phyloP scores from a whole-genome alignment of 2,329 filamentous ascomycete species.

The Microsporum canis region DNA sequence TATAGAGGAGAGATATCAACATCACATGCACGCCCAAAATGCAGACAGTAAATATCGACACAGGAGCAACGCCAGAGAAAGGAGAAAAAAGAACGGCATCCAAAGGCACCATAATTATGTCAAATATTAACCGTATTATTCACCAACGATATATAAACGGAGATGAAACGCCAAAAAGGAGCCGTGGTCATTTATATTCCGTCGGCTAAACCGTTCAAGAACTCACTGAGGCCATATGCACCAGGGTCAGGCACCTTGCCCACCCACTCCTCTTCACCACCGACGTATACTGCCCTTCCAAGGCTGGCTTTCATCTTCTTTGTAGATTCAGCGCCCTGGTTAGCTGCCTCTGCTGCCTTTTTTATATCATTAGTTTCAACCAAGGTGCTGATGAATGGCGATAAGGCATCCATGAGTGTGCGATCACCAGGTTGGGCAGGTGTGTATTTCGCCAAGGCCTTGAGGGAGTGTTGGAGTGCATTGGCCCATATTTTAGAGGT shows the following conservation, averaged over 20 bases:
- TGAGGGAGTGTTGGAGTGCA: constrained; percentile 60
- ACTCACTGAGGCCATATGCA: constrained; percentile 67
- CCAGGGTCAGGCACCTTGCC: constrained; percentile 63
- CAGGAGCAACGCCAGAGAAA: background rate
- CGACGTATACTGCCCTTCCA: constrained; percentile 73
- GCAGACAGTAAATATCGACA: background rate
- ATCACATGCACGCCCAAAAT: background rate
- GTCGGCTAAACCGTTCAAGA: constrained; percentile 67
- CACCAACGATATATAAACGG: background rate
- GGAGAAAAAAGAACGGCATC: background rate
- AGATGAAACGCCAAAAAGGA: background rate
- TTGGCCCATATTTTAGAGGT: constrained; percentile 48
- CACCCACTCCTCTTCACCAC: constrained; percentile 53
- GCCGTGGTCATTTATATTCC: constrained; percentile 14
- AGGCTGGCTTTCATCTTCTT: constrained; percentile 87
- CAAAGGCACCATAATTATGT: background rate
- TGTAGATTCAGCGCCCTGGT: constrained; percentile 66
- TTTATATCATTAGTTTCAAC: constrained; percentile 53
- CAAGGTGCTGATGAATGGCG: constrained; percentile 72
- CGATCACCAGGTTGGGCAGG: constrained; percentile 81
- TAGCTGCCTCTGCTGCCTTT: constrained; percentile 63
- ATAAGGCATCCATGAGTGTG: constrained; percentile 78
- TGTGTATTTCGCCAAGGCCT: constrained; percentile 69
- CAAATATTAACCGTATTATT: background rate
- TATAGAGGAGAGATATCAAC: background rate